phyloP scores from a whole-genome alignment of 768 basidiomycete species.

The Lactifluus volemus region DNA sequence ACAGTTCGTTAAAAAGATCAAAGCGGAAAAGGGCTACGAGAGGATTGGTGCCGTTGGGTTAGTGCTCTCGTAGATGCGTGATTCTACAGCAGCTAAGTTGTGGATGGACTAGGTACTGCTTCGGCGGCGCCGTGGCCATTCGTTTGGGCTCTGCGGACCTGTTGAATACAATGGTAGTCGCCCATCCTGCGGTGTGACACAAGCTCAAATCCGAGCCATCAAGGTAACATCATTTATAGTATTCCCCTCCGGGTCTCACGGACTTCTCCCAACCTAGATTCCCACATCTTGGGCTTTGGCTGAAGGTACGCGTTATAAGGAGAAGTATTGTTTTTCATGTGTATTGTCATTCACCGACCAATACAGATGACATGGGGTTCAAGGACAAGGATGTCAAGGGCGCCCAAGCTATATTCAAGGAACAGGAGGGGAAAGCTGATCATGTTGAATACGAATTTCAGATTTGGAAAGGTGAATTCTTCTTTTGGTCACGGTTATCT shows the following conservation, averaged over 20 bases:
- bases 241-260: slow-evolving; percentile 19
- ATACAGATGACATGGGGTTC: slow-evolving; percentile 30
- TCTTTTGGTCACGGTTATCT: background rate
- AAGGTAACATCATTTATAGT: slow-evolving; percentile 20
- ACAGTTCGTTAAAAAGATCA: slow-evolving; percentile 32
- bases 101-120: slow-evolving; percentile 29
- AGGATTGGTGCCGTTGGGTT: slow-evolving; percentile 39
- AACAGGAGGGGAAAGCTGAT: slow-evolving; percentile 24
- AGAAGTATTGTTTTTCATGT: background rate
- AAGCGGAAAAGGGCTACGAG: slow-evolving; percentile 31
- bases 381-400: slow-evolving; percentile 21
- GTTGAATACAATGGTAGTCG: slow-evolving; percentile 33
- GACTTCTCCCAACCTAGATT: background rate
- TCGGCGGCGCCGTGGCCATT: slow-evolving; percentile 28
- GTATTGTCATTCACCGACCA: background rate
- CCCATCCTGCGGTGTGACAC: slow-evolving; percentile 31
- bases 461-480: slow-evolving; percentile 28
- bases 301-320: slow-evolving; percentile 25
- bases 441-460: slow-evolving; percentile 30
- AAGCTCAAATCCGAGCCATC: slow-evolving; percentile 30
- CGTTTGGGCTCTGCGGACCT: slow-evolving; percentile 26
- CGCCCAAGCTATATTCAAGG: slow-evolving; percentile 27
- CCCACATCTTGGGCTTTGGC: slow-evolving; percentile 29
- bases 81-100: background rate
- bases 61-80: background rate